These are phyloP conservation scores for Metarhizium robertsii DNA, from an alignment of 2,329 filamentous ascomycete species.

Conservation along the genomic window DNA sequence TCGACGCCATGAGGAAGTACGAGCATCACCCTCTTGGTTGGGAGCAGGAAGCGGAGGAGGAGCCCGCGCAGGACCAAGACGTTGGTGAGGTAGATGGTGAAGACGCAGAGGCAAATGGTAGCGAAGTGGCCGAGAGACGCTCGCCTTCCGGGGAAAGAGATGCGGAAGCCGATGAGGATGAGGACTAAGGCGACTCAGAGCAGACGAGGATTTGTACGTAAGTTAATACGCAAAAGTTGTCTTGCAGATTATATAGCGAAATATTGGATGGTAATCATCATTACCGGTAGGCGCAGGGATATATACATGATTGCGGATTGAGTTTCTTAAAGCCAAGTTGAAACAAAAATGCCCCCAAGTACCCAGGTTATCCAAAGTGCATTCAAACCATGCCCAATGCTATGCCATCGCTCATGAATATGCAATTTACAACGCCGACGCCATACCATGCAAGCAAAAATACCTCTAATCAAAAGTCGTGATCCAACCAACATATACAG, in stretches of 20 bases:
- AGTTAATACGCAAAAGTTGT: background rate
- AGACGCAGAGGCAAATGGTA: constrained; percentile 11
- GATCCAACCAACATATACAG: background rate
- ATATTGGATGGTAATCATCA: background rate
- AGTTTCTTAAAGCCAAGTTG: background rate
- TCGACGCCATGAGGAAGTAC: constrained; percentile 41
- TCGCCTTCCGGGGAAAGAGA: constrained; percentile 27
- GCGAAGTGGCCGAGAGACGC: constrained; percentile 14
- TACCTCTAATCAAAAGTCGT: background rate
- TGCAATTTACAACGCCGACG: background rate
- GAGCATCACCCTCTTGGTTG: constrained; percentile 42
- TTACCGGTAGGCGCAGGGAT: background rate
- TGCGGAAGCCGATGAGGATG: constrained; percentile 38
- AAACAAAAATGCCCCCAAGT: background rate
- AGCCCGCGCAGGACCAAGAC: constrained; percentile 15
- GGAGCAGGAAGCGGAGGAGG: constrained; percentile 29
- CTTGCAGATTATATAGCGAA: background rate
- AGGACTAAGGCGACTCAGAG: constrained; percentile 17
- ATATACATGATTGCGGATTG: background rate
- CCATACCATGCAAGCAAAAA: background rate
- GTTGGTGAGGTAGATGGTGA: constrained; percentile 17
- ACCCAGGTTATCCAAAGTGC: background rate
- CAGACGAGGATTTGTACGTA: background rate
- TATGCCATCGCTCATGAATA: background rate
- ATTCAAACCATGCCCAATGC: background rate